phyloP scores from a whole-genome alignment of 495 filamentous ascomycete species.

The Evernia prunastri region DNA sequence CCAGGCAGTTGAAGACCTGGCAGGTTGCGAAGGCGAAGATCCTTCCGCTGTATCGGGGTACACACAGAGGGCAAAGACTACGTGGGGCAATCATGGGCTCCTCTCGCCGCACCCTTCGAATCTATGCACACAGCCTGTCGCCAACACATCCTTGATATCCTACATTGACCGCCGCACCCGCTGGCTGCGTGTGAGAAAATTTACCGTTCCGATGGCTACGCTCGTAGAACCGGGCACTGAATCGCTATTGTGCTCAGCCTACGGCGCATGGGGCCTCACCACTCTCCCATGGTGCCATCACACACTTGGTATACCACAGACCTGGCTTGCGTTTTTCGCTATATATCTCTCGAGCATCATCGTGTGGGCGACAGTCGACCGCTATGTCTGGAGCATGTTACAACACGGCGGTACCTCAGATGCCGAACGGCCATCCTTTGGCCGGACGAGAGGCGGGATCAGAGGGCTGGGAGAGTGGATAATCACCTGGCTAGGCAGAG shows the following conservation, averaged over 20 bases:
- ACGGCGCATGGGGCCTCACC: slow-evolving; percentile 72
- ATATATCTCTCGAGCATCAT: slow-evolving; percentile 61
- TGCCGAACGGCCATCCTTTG: slow-evolving; percentile 40
- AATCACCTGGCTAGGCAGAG: slow-evolving; percentile 76
- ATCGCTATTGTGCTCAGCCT: slow-evolving; percentile 71
- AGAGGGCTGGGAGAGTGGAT: slow-evolving; percentile 52
- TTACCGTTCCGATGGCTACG: slow-evolving; percentile 82
- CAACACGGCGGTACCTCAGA: slow-evolving; percentile 66
- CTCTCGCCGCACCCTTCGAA: slow-evolving; percentile 59
- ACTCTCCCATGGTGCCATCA: slow-evolving; percentile 58
- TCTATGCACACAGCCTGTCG: slow-evolving; percentile 82
- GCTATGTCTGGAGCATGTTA: slow-evolving; percentile 62
- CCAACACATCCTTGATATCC: slow-evolving; percentile 66
- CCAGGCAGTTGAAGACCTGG: slow-evolving; percentile 17
- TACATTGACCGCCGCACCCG: slow-evolving; percentile 80
- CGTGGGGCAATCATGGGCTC: slow-evolving; percentile 70
- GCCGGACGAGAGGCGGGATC: slow-evolving; percentile 18
- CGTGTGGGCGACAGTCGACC: slow-evolving; percentile 69
- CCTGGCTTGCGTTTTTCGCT: slow-evolving; percentile 60
- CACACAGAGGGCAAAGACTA: slow-evolving; percentile 23
- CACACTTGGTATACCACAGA: slow-evolving; percentile 48
- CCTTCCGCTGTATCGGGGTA: slow-evolving; percentile 21
- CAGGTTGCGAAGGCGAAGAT: slow-evolving; percentile 36
- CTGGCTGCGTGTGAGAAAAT: slow-evolving; percentile 92
- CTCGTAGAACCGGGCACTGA: slow-evolving; percentile 94